Conservation (phyloP, 1,139 yeast species). For the Yamadazyma dushanensis region DNA sequence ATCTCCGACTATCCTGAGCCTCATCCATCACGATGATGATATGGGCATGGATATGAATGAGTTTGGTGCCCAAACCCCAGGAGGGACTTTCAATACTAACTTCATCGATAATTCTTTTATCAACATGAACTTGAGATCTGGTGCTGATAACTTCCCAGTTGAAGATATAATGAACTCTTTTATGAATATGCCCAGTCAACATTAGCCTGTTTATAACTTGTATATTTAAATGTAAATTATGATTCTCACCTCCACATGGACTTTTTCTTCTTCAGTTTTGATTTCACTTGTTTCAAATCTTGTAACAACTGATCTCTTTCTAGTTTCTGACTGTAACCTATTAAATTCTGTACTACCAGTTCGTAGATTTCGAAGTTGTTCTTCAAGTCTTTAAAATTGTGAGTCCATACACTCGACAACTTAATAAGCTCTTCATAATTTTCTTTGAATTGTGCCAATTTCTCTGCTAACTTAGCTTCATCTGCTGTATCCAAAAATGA, state of each 20-base stretch:
- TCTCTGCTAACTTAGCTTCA: constrained; percentile 16
- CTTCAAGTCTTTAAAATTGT: constrained; percentile 39
- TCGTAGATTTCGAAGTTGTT: constrained; percentile 66
- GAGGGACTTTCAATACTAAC: constrained; percentile 38
- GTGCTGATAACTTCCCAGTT: constrained; percentile 31
- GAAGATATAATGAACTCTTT: constrained; percentile 37
- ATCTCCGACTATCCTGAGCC: constrained; percentile 19
- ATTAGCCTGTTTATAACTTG: neutral
- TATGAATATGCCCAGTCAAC: constrained; percentile 20
- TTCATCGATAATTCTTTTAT: constrained; percentile 46
- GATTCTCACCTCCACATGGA: neutral
- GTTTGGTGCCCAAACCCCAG: constrained; percentile 28
- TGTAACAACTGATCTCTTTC: constrained; percentile 50
- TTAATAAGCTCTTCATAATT: constrained; percentile 32
- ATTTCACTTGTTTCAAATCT: constrained; percentile 30
- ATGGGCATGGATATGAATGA: constrained; percentile 9
- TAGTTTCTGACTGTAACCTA: constrained; percentile 66
- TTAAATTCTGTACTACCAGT: constrained; percentile 67
- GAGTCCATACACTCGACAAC: constrained; percentile 51
- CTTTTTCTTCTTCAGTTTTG: constrained; percentile 18
- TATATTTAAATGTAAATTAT: constrained; percentile 1
- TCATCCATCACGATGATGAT: constrained; percentile 9
- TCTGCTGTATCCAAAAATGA: constrained; percentile 23
- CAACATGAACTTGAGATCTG: constrained; percentile 47
- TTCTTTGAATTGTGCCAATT: constrained; percentile 27